Percentiles rank a stretch among this genome's conserved stretches.
Conservation (phyloP, 202 grass and related monocot genomes). For the Schoenoplectus triqueter region DNA sequence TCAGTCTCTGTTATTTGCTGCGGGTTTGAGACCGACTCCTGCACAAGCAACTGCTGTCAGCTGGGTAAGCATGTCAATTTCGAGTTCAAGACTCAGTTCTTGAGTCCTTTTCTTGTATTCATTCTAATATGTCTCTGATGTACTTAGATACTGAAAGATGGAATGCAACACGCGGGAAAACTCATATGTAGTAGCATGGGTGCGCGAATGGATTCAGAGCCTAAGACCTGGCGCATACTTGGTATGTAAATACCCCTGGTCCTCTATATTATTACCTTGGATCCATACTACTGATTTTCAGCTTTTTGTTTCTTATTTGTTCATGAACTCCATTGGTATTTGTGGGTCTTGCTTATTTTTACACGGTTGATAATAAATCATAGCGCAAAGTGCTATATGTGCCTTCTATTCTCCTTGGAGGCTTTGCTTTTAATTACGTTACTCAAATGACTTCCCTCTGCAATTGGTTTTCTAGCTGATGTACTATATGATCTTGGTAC, state of each 20-base stretch:
- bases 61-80: constrained; percentile 70
- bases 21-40: constrained; percentile 88
- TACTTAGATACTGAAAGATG: constrained; percentile 91
- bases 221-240: constrained; percentile 98
- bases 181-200: constrained; percentile 97
- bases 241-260: constrained; percentile 42
- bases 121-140: constrained; percentile 41
- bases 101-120: constrained; percentile 14
- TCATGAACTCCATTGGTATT: background rate
- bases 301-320: no score
- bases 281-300: background rate
- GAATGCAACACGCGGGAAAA: constrained; percentile 97
- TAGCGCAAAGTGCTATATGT: no score
- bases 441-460: background rate
- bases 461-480: constrained; percentile 66
- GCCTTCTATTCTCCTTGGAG: background rate
- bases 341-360: background rate
- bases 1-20: constrained; percentile 93
- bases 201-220: constrained; percentile 95
- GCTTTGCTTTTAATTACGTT: constrained; percentile 3
- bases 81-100: constrained; percentile 34
- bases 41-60: constrained; percentile 86
- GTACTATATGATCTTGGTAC: constrained; percentile 93
- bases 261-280: background rate
- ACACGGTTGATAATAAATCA: background rate